phyloP scores from a whole-genome alignment of 2,329 filamentous ascomycete genomes.

The Microcera coccophila region DNA sequence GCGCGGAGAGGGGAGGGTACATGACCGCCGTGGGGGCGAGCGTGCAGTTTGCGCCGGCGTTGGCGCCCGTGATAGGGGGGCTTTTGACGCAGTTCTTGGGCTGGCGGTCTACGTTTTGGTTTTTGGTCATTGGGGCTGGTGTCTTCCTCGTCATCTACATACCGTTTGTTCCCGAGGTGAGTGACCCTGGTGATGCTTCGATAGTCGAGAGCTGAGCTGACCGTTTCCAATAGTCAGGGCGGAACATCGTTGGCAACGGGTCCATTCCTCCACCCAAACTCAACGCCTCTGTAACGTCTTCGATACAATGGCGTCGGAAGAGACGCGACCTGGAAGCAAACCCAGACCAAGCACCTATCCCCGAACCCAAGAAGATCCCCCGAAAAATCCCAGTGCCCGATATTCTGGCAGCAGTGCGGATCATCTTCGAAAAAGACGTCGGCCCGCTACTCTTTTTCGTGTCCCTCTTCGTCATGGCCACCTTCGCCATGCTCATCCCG shows the following conservation, averaged over 20 bases:
- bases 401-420: conserved; percentile 29
- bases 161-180: conserved; percentile 28
- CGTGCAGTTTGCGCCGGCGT: conserved; percentile 38
- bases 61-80: conserved; percentile 51
- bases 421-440: conserved; percentile 35
- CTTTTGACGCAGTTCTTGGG: conserved; percentile 47
- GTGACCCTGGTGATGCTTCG: too few species aligned
- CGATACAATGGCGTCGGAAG: neutral
- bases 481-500: conserved; percentile 31
- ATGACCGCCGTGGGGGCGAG: conserved; percentile 46
- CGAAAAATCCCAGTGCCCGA: neutral
- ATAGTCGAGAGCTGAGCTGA: too few species aligned
- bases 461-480: conserved; percentile 34
- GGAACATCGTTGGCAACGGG: conserved; percentile 45
- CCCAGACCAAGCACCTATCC: neutral
- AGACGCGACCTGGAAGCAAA: neutral
- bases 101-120: conserved; percentile 56
- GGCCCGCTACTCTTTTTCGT: conserved; percentile 33
- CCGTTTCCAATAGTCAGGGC: too few species aligned
- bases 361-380: neutral
- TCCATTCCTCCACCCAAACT: neutral
- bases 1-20: conserved; percentile 53
- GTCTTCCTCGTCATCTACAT: conserved; percentile 41
- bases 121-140: conserved; percentile 42
- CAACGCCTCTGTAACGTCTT: neutral